phyloP scores from a whole-genome alignment of 805 yeast genomes.

The Candida maltosa region DNA sequence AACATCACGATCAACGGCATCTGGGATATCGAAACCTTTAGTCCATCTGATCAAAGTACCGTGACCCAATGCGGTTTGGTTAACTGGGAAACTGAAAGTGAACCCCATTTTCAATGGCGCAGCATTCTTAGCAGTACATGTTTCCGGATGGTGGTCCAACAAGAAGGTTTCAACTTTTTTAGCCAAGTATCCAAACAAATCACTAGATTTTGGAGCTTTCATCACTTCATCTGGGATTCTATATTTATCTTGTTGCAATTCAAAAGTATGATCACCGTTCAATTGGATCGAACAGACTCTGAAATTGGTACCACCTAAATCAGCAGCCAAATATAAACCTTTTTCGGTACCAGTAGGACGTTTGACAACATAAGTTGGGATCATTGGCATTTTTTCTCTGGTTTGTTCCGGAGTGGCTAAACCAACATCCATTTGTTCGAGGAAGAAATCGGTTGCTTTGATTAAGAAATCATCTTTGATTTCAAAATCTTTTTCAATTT shows the following conservation, averaged over 20 bases:
- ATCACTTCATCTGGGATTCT: conserved; percentile 77
- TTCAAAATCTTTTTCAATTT: conserved; percentile 38
- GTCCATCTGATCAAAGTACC: conserved; percentile 95
- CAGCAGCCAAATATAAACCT: conserved; percentile 86
- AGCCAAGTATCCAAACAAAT: conserved; percentile 74
- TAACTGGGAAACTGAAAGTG: conserved; percentile 91
- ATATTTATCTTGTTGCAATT: conserved; percentile 69
- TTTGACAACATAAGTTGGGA: conserved; percentile 84
- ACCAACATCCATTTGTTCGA: conserved; percentile 60
- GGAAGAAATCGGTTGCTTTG: conserved; percentile 53
- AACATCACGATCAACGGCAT: conserved; percentile 82
- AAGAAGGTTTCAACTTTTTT: conserved; percentile 64
- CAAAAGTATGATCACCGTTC: conserved; percentile 76
- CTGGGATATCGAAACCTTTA: conserved; percentile 86
- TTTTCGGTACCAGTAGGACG: conserved; percentile 83
- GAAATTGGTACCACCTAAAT: conserved; percentile 94
- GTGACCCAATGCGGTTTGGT: conserved; percentile 73
- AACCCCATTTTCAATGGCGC: conserved; percentile 72
- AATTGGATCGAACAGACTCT: conserved; percentile 86
- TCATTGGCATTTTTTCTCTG: conserved; percentile 69
- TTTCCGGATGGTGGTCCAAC: conserved; percentile 57
- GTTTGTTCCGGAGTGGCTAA: conserved; percentile 38
- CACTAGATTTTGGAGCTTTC: conserved; percentile 60
- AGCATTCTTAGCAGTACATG: conserved; percentile 17
- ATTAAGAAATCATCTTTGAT: conserved; percentile 40